Evolutionary conservation across 176 grass and related monocot genomes (phyloP), one percentile per base, ranked within the genome.

Genomic region (Oryza rufipogon): DNA sequence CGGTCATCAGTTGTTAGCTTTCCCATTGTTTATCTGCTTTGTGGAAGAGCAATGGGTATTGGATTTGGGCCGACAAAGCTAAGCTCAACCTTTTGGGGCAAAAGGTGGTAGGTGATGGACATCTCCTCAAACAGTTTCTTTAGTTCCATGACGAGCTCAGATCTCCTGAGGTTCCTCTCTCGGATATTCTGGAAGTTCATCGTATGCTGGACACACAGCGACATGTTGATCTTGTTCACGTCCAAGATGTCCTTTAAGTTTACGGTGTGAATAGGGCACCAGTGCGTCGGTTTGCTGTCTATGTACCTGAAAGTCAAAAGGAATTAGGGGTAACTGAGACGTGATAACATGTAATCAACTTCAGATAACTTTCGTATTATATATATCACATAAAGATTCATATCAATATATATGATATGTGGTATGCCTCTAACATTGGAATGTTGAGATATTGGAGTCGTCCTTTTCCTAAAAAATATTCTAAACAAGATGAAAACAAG

Each of bases 41-140:
- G 73, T 38, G 75, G 56, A 77, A 88, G 36, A 14, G 61, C 23
- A 46, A 92, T 70, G 28, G 97, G 91, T 30, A 94, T 39, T 1
- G 91, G 89, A 63, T 30, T 79, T 12, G 81, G 28, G 4, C 93
- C 84, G 5, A 63, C 84, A 65, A 96, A 92, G 75, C 71, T 89
- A 76, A 99, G 86, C 20, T 92, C 81, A 61, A 99, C 86, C 56
- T 93, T 91, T 39, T 96, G 97, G 5, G 93, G 90, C 32, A 94
- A 86, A 66, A 99, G 81, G 20, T 92, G 80, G 77, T 94, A 99
- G 0, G 45, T 45, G 6, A 99, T 92, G 28, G 71, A 74, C 63
- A 96, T 85, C 64, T 99, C 97, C 81, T 96, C 90, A 3, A 99
- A 96, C 76, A 94, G 94, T 80, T 88, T 96, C 88, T 96, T 99